Conservation (phyloP, 257 asterid genomes). For the Anisodus tanguticus region DNA sequence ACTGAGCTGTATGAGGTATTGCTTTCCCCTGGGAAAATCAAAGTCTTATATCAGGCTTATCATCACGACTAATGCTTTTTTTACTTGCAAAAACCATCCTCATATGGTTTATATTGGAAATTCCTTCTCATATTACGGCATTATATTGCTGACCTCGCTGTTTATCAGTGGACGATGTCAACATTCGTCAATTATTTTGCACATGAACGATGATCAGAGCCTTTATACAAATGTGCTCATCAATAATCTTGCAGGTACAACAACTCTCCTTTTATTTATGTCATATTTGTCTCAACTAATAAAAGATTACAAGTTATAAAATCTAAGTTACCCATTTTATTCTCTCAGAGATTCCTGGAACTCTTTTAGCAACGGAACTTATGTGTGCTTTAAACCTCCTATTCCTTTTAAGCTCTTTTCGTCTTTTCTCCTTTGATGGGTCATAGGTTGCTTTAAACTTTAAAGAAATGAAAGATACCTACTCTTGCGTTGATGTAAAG, state of each 20-base stretch:
- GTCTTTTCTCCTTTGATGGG: background rate
- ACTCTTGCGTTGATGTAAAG: background rate
- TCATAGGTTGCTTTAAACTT: background rate
- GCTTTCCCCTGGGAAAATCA: constrained; percentile 36
- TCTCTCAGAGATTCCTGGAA: constrained; percentile 79
- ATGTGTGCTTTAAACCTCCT: constrained; percentile 51
- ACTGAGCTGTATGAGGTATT: constrained; percentile 29
- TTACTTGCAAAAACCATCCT: constrained; percentile 58
- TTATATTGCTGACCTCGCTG: constrained; percentile 76
- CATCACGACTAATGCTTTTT: constrained; percentile 48
- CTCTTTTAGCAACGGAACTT: constrained; percentile 59
- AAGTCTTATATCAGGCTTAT: constrained; percentile 40
- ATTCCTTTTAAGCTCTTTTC: constrained; percentile 39
- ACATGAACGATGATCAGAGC: constrained; percentile 35
- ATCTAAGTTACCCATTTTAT: constrained; percentile 10
- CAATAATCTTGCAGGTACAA: constrained; percentile 77
- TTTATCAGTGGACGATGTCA: constrained; percentile 57
- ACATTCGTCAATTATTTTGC: constrained; percentile 41
- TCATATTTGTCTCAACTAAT: background rate
- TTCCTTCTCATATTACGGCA: constrained; percentile 61
- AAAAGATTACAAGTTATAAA: background rate
- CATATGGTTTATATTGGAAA: constrained; percentile 66
- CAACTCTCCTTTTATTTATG: background rate
- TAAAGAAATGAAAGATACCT: background rate
- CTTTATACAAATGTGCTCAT: constrained; percentile 65